Conservation (phyloP, 2,329 filamentous ascomycete species). For the Tolypocladium ophioglossoides region DNA sequence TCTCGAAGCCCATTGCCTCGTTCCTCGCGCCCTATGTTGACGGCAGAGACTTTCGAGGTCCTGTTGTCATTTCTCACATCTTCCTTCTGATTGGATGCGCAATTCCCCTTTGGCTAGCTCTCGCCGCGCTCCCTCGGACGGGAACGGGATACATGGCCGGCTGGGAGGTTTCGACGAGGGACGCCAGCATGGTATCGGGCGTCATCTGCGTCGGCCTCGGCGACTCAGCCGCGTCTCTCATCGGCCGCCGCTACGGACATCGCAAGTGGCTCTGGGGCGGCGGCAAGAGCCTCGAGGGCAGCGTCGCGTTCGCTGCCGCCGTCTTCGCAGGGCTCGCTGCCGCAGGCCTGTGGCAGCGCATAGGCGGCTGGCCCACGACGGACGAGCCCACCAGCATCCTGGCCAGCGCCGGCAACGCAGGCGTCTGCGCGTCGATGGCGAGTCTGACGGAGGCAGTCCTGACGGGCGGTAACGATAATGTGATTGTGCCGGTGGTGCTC, state of each 20-base stretch:
- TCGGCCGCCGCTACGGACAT: constrained; percentile 76
- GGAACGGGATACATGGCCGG: constrained; percentile 47
- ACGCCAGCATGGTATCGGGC: constrained; percentile 84
- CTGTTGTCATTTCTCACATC: constrained; percentile 91
- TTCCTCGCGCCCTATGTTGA: constrained; percentile 94
- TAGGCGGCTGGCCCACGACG: constrained; percentile 62
- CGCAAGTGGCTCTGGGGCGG: constrained; percentile 95
- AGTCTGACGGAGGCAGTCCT: constrained; percentile 92
- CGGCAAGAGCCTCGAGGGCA: constrained; percentile 89
- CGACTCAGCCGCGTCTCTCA: constrained; percentile 83
- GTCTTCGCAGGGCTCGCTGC: constrained; percentile 65
- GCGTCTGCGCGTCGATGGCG: constrained; percentile 64
- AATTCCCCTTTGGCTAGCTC: constrained; percentile 82
- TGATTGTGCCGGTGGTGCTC: constrained; percentile 84
- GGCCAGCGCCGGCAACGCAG: constrained; percentile 50
- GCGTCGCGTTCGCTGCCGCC: constrained; percentile 67
- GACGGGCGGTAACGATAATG: constrained; percentile 96
- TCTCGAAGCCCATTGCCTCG: constrained; percentile 73
- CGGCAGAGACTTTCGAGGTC: constrained; percentile 81
- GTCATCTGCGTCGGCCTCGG: constrained; percentile 93
- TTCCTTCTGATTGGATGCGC: constrained; percentile 93
- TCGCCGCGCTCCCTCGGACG: constrained; percentile 56
- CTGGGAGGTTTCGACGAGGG: constrained; percentile 66
- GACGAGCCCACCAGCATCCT: constrained; percentile 26
- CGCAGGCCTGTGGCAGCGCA: constrained; percentile 61